Conservation (phyloP, 1,284 basidiomycete species). For the Abortiporus biennis region DNA sequence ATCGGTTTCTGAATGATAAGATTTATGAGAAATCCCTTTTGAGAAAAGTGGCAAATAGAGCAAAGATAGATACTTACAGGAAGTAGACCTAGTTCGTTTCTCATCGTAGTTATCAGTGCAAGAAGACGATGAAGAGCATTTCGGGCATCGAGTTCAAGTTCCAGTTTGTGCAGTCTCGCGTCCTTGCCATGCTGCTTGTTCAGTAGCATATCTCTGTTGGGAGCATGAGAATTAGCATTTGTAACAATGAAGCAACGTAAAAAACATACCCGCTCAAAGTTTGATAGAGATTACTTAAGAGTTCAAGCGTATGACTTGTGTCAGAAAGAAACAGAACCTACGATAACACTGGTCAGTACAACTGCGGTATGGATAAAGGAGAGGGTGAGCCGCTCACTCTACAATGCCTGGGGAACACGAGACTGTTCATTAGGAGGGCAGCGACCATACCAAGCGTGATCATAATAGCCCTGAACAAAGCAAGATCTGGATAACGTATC, state of each 20-base stretch:
- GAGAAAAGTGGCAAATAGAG: neutral
- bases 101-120: conserved; percentile 36
- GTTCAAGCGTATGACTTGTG: conserved; percentile 32
- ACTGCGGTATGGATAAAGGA: neutral
- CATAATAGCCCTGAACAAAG: conserved; percentile 32
- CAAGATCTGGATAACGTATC: conserved; percentile 28
- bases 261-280: conserved; percentile 35
- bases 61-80: conserved; percentile 41
- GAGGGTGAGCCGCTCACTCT: conserved; percentile 26
- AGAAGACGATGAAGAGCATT: conserved; percentile 33
- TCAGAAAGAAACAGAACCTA: conserved; percentile 41
- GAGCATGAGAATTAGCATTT: too few relatives aligned
- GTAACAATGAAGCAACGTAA: too few relatives aligned
- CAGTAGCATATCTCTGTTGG: too few relatives aligned
- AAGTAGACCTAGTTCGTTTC: conserved; percentile 42
- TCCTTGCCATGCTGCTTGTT: conserved; percentile 15
- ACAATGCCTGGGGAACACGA: conserved; percentile 43
- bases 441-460: conserved; percentile 41
- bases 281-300: conserved; percentile 39
- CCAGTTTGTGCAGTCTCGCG: conserved; percentile 32
- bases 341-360: conserved; percentile 1
- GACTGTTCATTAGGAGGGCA: conserved; percentile 38
- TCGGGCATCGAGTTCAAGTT: conserved; percentile 38
- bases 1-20: conserved; percentile 37
- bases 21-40: neutral